Base-by-base conservation (phyloP, 176 grass and related monocot species). In the Saccharum officinarum region DNA sequence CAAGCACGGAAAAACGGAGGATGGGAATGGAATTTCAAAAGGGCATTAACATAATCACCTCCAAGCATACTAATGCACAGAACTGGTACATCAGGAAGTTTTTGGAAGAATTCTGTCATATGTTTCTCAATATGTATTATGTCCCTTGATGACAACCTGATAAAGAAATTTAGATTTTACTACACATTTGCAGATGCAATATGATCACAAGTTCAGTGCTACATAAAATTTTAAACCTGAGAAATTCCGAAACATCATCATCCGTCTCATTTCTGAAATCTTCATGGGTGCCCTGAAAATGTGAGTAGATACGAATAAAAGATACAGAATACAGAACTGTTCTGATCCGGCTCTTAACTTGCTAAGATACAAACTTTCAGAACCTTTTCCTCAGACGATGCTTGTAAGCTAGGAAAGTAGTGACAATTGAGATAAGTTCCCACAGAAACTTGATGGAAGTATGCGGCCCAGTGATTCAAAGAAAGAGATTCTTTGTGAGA, bases 11-110 rank as follows among this genome's bases (percentile, higher is more conserved):
- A 98, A 55, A 76, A 84, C 11, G 87, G 85, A 67, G 87, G 83
- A 64, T 90, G 86, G 77, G 87, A 67, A 84, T 86, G 80, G 63
- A 78, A 79, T 92, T 87, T 88, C 80, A 83, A 88, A 46, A 93
- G 74, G 50, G 93, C 64, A 78, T 81, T 83, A 40, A 76, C 87
- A 87, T 92, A 87, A 93, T 95, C 87, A 81, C 84, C 87, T 70
- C 83, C 96, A 61, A 98, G 85, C 85, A 98, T 86, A 75, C 96
- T 98, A 70, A 98, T 89, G 64, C 96, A 98, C n/a, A 98, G 83
- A 49, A 95, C 83, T 40, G 91, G 91, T 76, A 94, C 78, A 77
- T 72, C 83, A 17, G 96, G 96, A 68, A 98, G 96, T 40, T 79
- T 90, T 72, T 86, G 46, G 65, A 92, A 95, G 75, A 98, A 95